A percentile compares a stretch with the other conserved stretches of the same genome.
These are phyloP conservation scores for Suillus clintonianus DNA, from an alignment of 768 basidiomycete genomes.

Conservation along the genomic window DNA sequence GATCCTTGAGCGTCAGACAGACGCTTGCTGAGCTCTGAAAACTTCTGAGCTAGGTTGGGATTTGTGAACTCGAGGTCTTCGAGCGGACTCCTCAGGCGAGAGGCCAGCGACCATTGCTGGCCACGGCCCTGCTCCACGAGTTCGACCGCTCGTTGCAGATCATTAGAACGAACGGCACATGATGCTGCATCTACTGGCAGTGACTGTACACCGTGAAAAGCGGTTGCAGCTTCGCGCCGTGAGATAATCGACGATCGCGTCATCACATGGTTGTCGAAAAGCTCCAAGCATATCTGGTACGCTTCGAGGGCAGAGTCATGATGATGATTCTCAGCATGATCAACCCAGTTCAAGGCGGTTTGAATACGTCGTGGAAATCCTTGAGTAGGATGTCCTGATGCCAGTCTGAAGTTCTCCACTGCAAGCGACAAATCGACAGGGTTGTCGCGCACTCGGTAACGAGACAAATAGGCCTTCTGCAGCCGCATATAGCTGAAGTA, in stretches of 20 bases:
- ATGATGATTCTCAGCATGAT: background rate
- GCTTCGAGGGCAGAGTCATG: conserved; percentile 4
- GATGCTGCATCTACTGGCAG: conserved; percentile 7
- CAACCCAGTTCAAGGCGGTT: background rate
- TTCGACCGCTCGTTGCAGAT: conserved; percentile 19
- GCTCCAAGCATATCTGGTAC: background rate
- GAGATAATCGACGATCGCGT: background rate
- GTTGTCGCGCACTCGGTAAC: conserved; percentile 20
- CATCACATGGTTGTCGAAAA: background rate
- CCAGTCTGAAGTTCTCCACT: conserved; percentile 25
- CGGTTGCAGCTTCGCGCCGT: background rate
- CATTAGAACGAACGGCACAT: conserved; percentile 13
- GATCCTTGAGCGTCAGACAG: background rate
- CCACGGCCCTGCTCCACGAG: conserved; percentile 31
- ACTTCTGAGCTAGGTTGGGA: conserved; percentile 2
- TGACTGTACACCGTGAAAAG: background rate
- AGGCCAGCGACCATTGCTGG: conserved; percentile 28
- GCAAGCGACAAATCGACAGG: conserved; percentile 12
- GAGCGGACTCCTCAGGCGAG: conserved; percentile 23
- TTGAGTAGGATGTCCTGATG: conserved; percentile 4
- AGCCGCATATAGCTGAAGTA: background rate
- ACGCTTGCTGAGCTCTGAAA: conserved; percentile 8
- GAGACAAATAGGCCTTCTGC: conserved; percentile 20
- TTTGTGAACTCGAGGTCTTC: conserved; percentile 17
- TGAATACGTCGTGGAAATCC: background rate